Conservation (phyloP, 116 monocot genomes). For the Posidonia oceanica region DNA sequence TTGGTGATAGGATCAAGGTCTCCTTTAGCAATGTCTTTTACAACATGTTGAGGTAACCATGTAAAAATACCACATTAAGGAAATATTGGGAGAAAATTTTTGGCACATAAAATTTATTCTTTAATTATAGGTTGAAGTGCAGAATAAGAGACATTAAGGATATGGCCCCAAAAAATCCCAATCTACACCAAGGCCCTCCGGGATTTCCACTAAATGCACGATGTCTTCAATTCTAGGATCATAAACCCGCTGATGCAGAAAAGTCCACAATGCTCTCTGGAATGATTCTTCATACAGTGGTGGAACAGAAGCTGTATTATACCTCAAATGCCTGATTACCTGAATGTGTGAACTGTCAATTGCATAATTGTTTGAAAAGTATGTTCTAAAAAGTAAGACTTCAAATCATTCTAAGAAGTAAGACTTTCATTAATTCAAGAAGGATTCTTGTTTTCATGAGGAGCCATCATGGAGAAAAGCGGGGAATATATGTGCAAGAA, state of each 20-base stretch:
- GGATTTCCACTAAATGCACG: constrained; percentile 52
- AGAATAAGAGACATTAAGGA: constrained; percentile 40
- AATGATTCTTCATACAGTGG: constrained; percentile 78
- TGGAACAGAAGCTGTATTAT: constrained; percentile 56
- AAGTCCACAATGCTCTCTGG: constrained; percentile 79
- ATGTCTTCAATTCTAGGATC: constrained; percentile 63
- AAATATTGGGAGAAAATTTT: constrained; percentile 4
- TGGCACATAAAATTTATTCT: too few relatives aligned
- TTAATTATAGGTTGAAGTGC: neutral
- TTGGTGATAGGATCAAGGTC: constrained; percentile 90
- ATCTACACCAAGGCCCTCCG: constrained; percentile 36
- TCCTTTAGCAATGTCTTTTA: constrained; percentile 76
- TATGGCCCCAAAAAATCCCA: constrained; percentile 99
- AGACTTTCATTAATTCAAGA: too few relatives aligned
- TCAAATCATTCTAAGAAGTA: neutral
- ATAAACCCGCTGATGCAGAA: constrained; percentile 91
- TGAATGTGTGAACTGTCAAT: constrained; percentile 14
- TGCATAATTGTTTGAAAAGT: neutral
- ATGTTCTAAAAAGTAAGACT: neutral
- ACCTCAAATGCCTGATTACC: constrained; percentile 87
- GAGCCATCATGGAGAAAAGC: too few relatives aligned
- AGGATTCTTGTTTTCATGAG: too few relatives aligned
- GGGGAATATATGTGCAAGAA: too few relatives aligned
- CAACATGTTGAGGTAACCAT: constrained; percentile 55
- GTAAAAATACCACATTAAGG: constrained; percentile 48